phyloP scores from a whole-genome alignment of 495 filamentous ascomycete species.

The Tuber umbilicatum region DNA sequence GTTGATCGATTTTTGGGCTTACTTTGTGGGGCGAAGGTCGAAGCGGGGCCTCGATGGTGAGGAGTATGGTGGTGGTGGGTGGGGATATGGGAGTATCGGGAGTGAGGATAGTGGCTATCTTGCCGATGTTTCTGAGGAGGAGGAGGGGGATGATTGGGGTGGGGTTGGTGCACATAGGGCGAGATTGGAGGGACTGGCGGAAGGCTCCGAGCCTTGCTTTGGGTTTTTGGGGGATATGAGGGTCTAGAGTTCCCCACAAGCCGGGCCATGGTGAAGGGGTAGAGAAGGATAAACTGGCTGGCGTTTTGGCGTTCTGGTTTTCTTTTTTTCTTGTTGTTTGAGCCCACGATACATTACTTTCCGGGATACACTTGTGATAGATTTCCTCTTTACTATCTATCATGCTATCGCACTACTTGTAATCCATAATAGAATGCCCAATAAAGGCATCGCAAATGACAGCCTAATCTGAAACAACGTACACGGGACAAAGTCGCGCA shows the following conservation, averaged over 20 bases:
- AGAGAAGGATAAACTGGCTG: not conserved
- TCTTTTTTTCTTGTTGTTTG: not conserved
- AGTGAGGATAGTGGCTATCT: not conserved
- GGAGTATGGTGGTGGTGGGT: not conserved
- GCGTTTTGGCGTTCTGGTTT: not conserved
- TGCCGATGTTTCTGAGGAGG: not conserved
- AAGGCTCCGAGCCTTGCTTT: not conserved
- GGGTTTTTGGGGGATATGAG: not conserved
- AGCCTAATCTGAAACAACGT: not conserved
- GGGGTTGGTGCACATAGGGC: not conserved
- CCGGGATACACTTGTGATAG: not conserved
- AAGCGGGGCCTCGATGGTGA: not conserved
- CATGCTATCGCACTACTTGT: not conserved
- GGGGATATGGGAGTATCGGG: conserved; percentile 2
- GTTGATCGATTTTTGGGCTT: not conserved
- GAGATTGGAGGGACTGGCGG: not conserved
- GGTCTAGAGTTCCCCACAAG: not conserved
- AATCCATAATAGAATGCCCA: not conserved
- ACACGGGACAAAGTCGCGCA: not conserved
- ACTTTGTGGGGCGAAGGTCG: not conserved
- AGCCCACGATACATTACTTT: not conserved
- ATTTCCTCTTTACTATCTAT: not conserved
- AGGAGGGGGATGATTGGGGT: not conserved
- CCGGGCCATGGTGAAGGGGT: not conserved
- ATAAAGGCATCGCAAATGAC: not conserved